Evolutionary conservation across 345 rosid genomes (phyloP).

Genomic region (Linum lewisii): DNA sequence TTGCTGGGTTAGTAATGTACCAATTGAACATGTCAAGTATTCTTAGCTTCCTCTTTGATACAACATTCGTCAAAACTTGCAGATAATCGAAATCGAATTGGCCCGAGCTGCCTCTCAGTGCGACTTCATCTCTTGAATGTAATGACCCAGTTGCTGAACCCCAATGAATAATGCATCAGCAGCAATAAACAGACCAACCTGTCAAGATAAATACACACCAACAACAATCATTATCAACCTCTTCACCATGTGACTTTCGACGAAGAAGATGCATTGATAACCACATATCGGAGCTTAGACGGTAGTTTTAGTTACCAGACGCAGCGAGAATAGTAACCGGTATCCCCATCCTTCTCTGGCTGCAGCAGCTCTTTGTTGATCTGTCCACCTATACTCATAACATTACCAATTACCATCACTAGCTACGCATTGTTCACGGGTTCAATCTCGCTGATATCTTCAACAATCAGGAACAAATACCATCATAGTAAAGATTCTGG

Average conservation of each 20-base stretch:
- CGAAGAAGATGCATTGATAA: too few relatives aligned
- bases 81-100: neutral
- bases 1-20: too few relatives aligned
- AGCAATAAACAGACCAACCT: conserved; percentile 64
- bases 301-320: conserved; percentile 41
- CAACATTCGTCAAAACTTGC: conserved; percentile 8
- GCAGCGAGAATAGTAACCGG: conserved; percentile 54
- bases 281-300: neutral
- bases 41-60: neutral
- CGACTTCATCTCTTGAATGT: conserved; percentile 59
- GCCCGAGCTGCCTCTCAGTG: conserved; percentile 32
- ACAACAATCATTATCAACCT: neutral
- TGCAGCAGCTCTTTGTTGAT: conserved; percentile 84
- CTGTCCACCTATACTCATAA: conserved; percentile 61
- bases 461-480: neutral
- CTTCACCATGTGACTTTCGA: neutral
- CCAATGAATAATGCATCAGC: conserved; percentile 75
- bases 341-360: conserved; percentile 94
- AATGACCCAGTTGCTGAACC: conserved; percentile 60
- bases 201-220: neutral
- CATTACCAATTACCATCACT: neutral
- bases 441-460: neutral
- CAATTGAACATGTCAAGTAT: too few relatives aligned
- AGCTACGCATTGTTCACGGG: neutral
- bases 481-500: neutral